Evolutionary conservation across 2,329 filamentous ascomycete genomes (phyloP).

Genomic region (Cercospora sp.): DNA sequence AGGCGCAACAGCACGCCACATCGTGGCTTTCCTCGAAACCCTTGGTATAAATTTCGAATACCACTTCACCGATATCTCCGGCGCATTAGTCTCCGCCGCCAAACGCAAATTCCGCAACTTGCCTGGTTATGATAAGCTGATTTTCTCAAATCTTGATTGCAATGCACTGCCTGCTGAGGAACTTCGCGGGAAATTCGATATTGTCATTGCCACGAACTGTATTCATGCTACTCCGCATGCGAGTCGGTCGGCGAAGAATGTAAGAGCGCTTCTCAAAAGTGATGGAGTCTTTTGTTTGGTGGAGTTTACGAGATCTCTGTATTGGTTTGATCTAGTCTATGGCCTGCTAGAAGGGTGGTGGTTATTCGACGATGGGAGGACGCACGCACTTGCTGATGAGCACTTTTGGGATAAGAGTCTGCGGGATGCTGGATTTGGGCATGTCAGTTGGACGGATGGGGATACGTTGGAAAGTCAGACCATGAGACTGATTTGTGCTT

Average conservation of each 20-base stretch:
- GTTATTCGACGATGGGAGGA: conserved; percentile 43
- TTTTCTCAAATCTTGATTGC: conserved; percentile 33
- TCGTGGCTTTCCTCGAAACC: conserved; percentile 35
- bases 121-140: conserved; percentile 23
- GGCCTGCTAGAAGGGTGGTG: conserved; percentile 44
- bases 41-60: conserved; percentile 40
- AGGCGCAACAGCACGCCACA: conserved; percentile 44
- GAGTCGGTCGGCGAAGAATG: conserved; percentile 30
- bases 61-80: conserved; percentile 48
- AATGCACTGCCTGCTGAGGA: background rate
- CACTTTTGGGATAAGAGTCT: conserved; percentile 30
- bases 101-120: conserved; percentile 5
- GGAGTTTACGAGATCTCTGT: conserved; percentile 37
- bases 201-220: conserved; percentile 41
- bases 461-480: conserved; percentile 10
- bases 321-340: conserved; percentile 40
- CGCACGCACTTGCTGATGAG: conserved; percentile 33
- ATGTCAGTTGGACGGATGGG: conserved; percentile 42
- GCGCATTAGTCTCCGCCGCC: conserved; percentile 32
- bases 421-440: conserved; percentile 35
- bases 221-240: conserved; percentile 42
- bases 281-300: conserved; percentile 40
- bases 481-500: conserved; percentile 12
- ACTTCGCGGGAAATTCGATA: conserved; percentile 23
- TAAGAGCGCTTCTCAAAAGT: conserved; percentile 33